These are phyloP conservation scores for Dacryopinax primogenitus DNA, from an alignment of 768 basidiomycete species.

Conservation along the genomic window DNA sequence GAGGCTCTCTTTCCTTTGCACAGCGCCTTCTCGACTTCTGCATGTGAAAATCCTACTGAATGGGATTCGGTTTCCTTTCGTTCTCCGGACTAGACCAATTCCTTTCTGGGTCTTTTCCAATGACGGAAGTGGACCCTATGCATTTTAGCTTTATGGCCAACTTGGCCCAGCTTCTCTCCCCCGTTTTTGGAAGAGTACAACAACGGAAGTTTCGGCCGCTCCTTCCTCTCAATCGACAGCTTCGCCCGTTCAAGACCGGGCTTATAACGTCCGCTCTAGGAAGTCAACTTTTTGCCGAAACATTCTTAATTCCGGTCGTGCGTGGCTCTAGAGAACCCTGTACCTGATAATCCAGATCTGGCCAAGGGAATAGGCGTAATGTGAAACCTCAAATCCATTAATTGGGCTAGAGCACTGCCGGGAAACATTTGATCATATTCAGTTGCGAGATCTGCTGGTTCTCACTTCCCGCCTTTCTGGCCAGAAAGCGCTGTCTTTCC, in stretches of 20 bases:
- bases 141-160: too few relatives aligned
- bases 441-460: neutral
- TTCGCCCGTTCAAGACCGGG: slow-evolving; percentile 1
- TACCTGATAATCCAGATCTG: neutral
- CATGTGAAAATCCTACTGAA: neutral
- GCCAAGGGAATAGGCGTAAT: neutral
- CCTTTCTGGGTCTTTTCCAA: too few relatives aligned
- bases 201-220: neutral
- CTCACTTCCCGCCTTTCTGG: neutral
- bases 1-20: neutral
- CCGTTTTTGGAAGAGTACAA: neutral
- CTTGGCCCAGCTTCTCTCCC: neutral
- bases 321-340: neutral
- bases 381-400: neutral
- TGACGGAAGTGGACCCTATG: too few relatives aligned
- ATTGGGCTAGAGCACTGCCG: neutral
- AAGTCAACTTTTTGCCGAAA: neutral
- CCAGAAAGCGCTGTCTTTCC: neutral
- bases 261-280: slow-evolving; percentile 3
- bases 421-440: neutral
- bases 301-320: neutral
- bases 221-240: neutral
- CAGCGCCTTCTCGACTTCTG: neutral
- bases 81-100: neutral
- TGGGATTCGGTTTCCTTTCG: neutral